Percentiles rank a stretch among this genome's conserved stretches.
Conservation (phyloP, 2,329 filamentous ascomycete genomes). For the Lecanicillium sp. region DNA sequence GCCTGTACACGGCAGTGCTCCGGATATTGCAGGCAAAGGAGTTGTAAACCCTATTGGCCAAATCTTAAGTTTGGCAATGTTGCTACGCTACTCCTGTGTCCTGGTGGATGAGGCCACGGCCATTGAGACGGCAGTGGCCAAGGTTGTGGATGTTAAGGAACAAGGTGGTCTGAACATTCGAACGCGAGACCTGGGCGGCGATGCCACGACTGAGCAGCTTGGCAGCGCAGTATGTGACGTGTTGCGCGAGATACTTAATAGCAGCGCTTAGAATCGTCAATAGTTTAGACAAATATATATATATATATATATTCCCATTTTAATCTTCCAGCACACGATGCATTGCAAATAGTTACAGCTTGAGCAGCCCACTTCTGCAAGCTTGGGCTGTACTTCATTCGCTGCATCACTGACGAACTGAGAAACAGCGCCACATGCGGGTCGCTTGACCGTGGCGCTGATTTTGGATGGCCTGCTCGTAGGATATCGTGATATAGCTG, state of each 20-base stretch:
- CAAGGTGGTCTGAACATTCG: slow-evolving; percentile 38
- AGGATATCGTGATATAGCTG: too few relatives aligned
- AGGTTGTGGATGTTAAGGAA: slow-evolving; percentile 49
- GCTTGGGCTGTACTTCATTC: too few relatives aligned
- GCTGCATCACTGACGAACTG: too few relatives aligned
- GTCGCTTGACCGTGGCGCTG: too few relatives aligned
- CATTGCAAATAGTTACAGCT: too few relatives aligned
- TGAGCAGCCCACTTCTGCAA: too few relatives aligned
- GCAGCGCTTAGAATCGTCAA: neutral
- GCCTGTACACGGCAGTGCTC: slow-evolving; percentile 66
- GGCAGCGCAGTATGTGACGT: slow-evolving; percentile 46
- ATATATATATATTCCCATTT: too few relatives aligned
- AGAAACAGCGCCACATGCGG: too few relatives aligned
- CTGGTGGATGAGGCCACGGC: slow-evolving; percentile 53
- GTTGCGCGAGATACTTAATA: neutral
- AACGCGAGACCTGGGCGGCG: slow-evolving; percentile 60
- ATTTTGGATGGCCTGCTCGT: too few relatives aligned
- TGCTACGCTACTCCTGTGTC: slow-evolving; percentile 65
- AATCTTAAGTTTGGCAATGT: slow-evolving; percentile 65
- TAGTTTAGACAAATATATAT: too few relatives aligned
- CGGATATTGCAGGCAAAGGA: slow-evolving; percentile 65
- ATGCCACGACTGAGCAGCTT: slow-evolving; percentile 54
- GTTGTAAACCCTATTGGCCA: slow-evolving; percentile 67
- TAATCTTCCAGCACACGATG: too few relatives aligned
- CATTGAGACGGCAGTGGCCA: slow-evolving; percentile 57